phyloP scores from a whole-genome alignment of 768 basidiomycete species.

The Crassisporium funariophilum region DNA sequence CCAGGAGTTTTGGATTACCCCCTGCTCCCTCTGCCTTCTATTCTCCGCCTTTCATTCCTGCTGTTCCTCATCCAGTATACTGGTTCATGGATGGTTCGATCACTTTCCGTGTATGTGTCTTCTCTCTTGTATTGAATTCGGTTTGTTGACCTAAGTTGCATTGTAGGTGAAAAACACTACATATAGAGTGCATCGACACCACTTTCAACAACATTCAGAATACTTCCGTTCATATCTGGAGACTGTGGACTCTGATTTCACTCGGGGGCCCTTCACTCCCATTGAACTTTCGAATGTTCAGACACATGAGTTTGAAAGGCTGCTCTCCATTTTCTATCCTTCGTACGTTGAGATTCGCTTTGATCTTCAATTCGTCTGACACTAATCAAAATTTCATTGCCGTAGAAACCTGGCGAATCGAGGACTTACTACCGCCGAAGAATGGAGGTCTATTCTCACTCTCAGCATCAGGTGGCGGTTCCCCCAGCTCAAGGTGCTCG shows the following conservation, averaged over 20 bases:
- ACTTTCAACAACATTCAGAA: constrained; percentile 29
- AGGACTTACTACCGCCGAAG: constrained; percentile 34
- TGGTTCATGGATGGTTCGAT: constrained; percentile 22
- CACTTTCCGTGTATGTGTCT: constrained; percentile 17
- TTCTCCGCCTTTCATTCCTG: constrained; percentile 4
- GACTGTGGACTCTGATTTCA: constrained; percentile 2
- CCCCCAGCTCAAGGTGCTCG: constrained; percentile 29
- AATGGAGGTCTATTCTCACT: constrained; percentile 39
- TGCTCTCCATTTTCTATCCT: constrained; percentile 38
- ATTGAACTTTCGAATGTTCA: constrained; percentile 38
- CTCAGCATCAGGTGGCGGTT: constrained; percentile 33
- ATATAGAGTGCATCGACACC: constrained; percentile 28
- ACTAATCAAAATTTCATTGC: background rate
- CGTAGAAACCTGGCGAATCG: constrained; percentile 29
- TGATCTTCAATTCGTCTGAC: background rate
- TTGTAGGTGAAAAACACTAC: constrained; percentile 23
- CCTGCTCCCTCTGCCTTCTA: background rate
- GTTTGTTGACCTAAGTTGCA: background rate
- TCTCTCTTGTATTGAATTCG: background rate
- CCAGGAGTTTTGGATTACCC: no score
- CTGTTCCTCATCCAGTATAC: constrained; percentile 10
- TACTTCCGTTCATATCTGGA: constrained; percentile 20
- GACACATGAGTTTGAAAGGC: constrained; percentile 34
- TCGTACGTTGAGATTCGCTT: constrained; percentile 21
- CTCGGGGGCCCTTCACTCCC: constrained; percentile 7